Base-by-base conservation (phyloP, 345 rosid genomes). In the Orychophragmus violaceus region DNA sequence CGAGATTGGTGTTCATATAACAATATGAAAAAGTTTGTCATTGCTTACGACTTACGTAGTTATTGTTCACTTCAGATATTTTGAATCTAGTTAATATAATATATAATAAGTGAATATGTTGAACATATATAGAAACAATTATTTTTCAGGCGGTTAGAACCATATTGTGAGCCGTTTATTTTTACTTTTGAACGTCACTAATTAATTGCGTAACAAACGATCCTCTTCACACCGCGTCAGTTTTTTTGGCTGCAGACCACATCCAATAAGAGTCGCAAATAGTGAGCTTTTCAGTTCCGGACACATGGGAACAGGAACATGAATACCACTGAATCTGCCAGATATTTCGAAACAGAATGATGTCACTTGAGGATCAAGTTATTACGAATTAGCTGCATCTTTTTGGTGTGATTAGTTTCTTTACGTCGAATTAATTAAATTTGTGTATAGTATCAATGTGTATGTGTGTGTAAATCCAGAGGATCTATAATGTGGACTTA, bases 271-370 rank as follows among this genome's bases (percentile, higher is more conserved):
- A 51, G 29, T 59, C 32, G 0, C 23, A 37, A 48, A 59, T 25
- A 3, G 51, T 18, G 41, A 27, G 5, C 8, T 33, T 58, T 49
- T 11, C 41, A 59, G 44, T 59, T 55, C 52, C 66, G 24, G 44
- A n/a, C 36, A 30, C 55, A 30, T 61, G 48, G 25, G 74, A 42
- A 41, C 68, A 13, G 25, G 74, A 42, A 41, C 68, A 13, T 52
- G 30, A 13, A 17, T 50, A 24, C 51, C 59, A 59, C 14, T 4
- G 16, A 50, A n/a, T n/a, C 53, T 37, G 18, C 3, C 25, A 30
- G 13, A n/a, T 36, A 14, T 7, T 45, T 12, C 21, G 28, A 58
- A 59, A 48, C 24, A 49, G 2, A 14, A 61, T 51, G 28, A 60
- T 41, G 35, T 50, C 25, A 60, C 12, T 37, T n/a, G 42, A 59